Percentiles rank a stretch among this genome's conserved stretches.
These are phyloP conservation scores for Rhodotorula kratochvilovae DNA, from an alignment of 768 basidiomycete genomes.

Conservation along the genomic window DNA sequence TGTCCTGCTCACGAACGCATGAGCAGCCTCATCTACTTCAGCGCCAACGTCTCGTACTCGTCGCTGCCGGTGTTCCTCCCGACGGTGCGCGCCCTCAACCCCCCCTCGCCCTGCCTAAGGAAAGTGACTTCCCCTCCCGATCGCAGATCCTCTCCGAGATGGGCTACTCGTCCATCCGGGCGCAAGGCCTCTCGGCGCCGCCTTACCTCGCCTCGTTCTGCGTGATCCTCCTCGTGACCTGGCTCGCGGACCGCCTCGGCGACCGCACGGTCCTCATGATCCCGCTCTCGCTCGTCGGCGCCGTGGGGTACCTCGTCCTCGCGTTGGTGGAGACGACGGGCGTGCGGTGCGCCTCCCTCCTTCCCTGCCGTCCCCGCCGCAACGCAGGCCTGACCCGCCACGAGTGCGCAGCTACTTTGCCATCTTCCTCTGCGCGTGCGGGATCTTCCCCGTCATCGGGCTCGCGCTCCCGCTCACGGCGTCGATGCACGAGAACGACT, in stretches of 20 bases:
- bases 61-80: slow-evolving; percentile 25
- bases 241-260: background rate
- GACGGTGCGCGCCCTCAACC: background rate
- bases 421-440: background rate
- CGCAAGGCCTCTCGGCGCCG: slow-evolving; percentile 23
- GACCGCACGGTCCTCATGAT: slow-evolving; percentile 28
- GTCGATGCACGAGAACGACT: slow-evolving; percentile 10
- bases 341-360: slow-evolving; percentile 5
- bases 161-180: slow-evolving; percentile 25
- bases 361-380: too few relatives aligned
- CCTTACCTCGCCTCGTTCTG: slow-evolving; percentile 23
- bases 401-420: background rate
- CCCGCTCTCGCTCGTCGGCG: slow-evolving; percentile 9
- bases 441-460: slow-evolving; percentile 24
- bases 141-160: slow-evolving; percentile 12
- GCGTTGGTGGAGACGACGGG: background rate
- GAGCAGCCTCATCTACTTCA: slow-evolving; percentile 23
- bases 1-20: too few relatives aligned
- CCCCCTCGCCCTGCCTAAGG: too few relatives aligned
- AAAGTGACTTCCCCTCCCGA: too few relatives aligned
- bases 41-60: slow-evolving; percentile 20
- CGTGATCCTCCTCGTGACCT: slow-evolving; percentile 5
- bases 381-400: background rate
- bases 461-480: slow-evolving; percentile 11
- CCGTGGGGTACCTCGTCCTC: slow-evolving; percentile 14